Evolutionary conservation across 2,329 filamentous ascomycete genomes (phyloP).

Genomic region (Beauveria scarabaeidicola): DNA sequence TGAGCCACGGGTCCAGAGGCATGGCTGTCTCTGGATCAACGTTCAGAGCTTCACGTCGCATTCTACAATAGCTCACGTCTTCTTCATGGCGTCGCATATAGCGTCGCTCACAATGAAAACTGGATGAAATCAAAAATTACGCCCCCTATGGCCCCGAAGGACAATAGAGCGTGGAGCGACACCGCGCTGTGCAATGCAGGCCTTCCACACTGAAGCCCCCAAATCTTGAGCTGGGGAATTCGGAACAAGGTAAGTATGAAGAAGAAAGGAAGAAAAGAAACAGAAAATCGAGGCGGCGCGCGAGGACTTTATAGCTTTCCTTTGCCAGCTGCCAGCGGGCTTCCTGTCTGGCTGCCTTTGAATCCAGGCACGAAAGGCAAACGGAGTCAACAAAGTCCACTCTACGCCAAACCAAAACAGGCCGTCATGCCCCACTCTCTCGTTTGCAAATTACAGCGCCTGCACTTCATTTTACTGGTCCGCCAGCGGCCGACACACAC

Average conservation of each 20-base stretch:
- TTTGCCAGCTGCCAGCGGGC: neutral
- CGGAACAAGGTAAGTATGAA: slow-evolving; percentile 49
- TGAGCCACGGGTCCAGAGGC: too few relatives aligned
- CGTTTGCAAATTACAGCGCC: neutral
- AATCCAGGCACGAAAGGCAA: slow-evolving; percentile 12
- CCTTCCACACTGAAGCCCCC: slow-evolving; percentile 34
- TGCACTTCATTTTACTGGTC: neutral
- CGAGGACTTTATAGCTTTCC: slow-evolving; percentile 26
- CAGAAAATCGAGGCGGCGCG: slow-evolving; percentile 9
- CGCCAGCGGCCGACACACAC: slow-evolving; percentile 1
- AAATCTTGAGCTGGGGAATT: slow-evolving; percentile 37
- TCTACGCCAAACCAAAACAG: slow-evolving; percentile 3
- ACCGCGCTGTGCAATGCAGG: slow-evolving; percentile 51
- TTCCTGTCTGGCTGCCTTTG: slow-evolving; percentile 18
- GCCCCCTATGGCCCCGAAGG: slow-evolving; percentile 46
- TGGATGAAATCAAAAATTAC: slow-evolving; percentile 43
- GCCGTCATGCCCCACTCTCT: neutral
- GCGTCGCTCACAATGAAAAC: slow-evolving; percentile 38
- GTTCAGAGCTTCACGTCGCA: neutral
- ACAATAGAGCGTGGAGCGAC: slow-evolving; percentile 41
- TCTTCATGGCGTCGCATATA: slow-evolving; percentile 34
- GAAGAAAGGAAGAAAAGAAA: slow-evolving; percentile 27
- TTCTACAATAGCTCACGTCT: slow-evolving; percentile 20
- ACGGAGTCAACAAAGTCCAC: slow-evolving; percentile 7
- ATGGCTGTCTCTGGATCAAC: too few relatives aligned